These are phyloP conservation scores for Paxillus involutus DNA, from an alignment of 768 basidiomycete species.

Conservation along the genomic window DNA sequence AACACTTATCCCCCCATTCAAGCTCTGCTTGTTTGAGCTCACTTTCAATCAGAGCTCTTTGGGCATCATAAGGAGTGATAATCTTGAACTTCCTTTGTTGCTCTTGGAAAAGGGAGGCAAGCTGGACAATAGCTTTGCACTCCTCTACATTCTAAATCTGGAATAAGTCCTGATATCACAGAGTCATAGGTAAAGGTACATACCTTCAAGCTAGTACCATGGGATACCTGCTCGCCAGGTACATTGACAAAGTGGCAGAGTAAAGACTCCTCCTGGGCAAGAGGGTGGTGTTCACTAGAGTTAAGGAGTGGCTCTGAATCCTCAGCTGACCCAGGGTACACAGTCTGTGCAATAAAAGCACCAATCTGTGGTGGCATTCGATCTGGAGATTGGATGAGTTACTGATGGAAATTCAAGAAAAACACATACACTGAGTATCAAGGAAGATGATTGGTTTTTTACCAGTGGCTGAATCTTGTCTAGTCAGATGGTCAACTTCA, in stretches of 20 bases:
- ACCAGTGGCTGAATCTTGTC: constrained; percentile 15
- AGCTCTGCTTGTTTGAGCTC: constrained; percentile 50
- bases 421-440: constrained; percentile 68
- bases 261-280: constrained; percentile 35
- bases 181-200: constrained; percentile 8
- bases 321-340: constrained; percentile 52
- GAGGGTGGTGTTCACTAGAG: constrained; percentile 50
- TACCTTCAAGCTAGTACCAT: constrained; percentile 41
- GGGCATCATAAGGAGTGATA: constrained; percentile 82
- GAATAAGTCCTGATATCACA: not conserved
- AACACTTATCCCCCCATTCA: constrained; percentile 65
- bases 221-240: constrained; percentile 33
- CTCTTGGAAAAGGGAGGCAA: constrained; percentile 58
- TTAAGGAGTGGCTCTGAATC: constrained; percentile 36
- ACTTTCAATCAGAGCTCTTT: constrained; percentile 59
- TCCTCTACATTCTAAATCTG: constrained; percentile 59
- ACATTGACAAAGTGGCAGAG: constrained; percentile 74
- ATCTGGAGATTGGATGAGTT: constrained; percentile 42
- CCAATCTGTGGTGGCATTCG: constrained; percentile 86
- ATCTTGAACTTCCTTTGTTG: constrained; percentile 54
- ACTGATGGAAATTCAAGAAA: not conserved
- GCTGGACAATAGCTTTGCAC: constrained; percentile 49
- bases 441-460: constrained; percentile 50
- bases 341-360: constrained; percentile 60
- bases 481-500: constrained; percentile 63